A percentile compares a stretch with the other conserved stretches of the same genome.
Evolutionary conservation across 306 rosid species (phyloP).

Genomic region (Albizia julibrissin): DNA sequence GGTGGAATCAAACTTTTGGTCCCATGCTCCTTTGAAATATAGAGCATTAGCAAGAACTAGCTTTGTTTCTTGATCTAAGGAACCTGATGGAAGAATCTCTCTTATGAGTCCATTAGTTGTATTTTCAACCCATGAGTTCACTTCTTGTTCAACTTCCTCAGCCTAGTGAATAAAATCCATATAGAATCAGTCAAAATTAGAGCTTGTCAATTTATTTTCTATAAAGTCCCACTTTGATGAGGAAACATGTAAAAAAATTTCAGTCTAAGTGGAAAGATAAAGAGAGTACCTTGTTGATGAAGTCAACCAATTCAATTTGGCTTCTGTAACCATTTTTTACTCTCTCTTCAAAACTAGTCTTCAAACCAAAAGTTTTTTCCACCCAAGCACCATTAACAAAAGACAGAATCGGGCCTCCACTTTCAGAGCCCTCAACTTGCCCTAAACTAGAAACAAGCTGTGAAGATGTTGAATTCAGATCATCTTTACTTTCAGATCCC

Average conservation of each 20-base stretch:
- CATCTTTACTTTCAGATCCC: neutral
- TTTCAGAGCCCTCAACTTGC: neutral
- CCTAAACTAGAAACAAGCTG: neutral
- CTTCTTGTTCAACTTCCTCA: neutral
- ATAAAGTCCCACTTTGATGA: neutral
- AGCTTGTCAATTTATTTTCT: neutral
- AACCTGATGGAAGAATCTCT: neutral
- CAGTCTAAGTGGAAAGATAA: neutral
- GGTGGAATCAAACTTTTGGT: neutral
- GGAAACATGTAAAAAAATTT: neutral
- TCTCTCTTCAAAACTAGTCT: neutral
- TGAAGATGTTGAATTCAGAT: neutral
- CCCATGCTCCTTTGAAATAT: slow-evolving; percentile 39
- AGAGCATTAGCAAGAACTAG: slow-evolving; percentile 39
- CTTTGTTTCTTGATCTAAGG: neutral
- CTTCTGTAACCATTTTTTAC: slow-evolving; percentile 2
- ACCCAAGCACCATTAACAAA: slow-evolving; percentile 21
- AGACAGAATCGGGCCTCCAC: neutral
- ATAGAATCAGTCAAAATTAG: neutral
- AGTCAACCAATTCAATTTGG: slow-evolving; percentile 18
- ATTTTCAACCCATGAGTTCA: neutral
- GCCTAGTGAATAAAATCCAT: neutral
- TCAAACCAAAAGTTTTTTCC: slow-evolving; percentile 15
- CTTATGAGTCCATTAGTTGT: neutral
- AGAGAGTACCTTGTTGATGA: slow-evolving; percentile 10